Conservation (phyloP, 1,284 basidiomycete genomes). For the Cystobasidium slooffiae region DNA sequence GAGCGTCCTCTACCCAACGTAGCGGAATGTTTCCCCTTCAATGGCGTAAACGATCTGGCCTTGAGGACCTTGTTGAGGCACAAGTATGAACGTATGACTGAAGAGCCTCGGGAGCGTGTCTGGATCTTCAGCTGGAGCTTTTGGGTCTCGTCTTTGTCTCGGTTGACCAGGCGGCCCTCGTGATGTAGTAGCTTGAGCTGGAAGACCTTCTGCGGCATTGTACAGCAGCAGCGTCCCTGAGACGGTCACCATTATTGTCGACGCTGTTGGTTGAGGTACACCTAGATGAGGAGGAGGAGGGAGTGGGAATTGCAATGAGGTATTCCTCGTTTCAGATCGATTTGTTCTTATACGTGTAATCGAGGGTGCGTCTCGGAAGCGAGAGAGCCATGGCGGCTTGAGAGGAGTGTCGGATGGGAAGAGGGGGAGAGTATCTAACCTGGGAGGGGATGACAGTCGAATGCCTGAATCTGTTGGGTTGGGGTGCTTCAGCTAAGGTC, state of each 20-base stretch:
- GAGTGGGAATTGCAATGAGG: conserved; percentile 2
- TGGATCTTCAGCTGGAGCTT: conserved; percentile 15
- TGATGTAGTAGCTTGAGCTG: conserved; percentile 21
- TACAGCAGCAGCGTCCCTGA: conserved; percentile 37
- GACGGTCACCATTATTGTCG: conserved; percentile 31
- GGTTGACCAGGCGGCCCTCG: conserved; percentile 28
- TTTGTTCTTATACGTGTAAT: not conserved
- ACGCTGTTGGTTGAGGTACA: conserved; percentile 8
- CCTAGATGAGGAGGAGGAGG: conserved; percentile 23
- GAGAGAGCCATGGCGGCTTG: not conserved
- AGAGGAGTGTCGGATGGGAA: conserved; percentile 3
- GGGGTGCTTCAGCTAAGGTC: conserved; percentile 1
- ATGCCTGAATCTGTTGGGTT: conserved; percentile 39
- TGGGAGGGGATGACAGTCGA: conserved; percentile 44
- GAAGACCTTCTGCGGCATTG: conserved; percentile 37
- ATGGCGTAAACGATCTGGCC: conserved; percentile 28
- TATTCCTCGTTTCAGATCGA: conserved; percentile 19
- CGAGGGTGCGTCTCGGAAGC: not conserved
- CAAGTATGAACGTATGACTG: conserved; percentile 36
- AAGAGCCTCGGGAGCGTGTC: conserved; percentile 34
- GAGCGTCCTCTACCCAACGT: conserved; percentile 15
- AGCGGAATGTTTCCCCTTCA: conserved; percentile 38
- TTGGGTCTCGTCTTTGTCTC: conserved; percentile 29
- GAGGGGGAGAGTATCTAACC: conserved; percentile 38
- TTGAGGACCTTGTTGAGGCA: conserved; percentile 19